These are phyloP conservation scores for Monsonia emarginata DNA, from an alignment of 441 rosid genomes.

Conservation along the genomic window DNA sequence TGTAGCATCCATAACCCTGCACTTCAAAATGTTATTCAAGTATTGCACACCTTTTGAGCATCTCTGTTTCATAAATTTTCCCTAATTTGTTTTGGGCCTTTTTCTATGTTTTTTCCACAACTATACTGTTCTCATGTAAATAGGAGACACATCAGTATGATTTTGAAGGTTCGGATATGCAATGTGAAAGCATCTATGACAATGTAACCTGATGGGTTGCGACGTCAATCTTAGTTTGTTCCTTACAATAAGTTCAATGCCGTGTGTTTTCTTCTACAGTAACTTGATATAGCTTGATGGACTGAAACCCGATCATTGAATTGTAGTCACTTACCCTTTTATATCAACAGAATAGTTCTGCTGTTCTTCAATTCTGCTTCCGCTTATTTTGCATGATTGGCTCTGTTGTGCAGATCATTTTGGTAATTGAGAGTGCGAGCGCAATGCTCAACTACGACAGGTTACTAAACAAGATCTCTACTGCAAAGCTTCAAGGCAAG, in stretches of 20 bases:
- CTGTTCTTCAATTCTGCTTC: background rate
- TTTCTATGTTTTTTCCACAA: background rate
- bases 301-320: background rate
- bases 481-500: conserved; percentile 24
- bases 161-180: background rate
- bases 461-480: conserved; percentile 32
- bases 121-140: too few species aligned
- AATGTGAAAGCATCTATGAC: background rate
- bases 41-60: background rate
- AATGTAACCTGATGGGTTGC: background rate
- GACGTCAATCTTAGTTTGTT: background rate
- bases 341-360: background rate
- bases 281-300: background rate
- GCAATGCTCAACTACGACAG: conserved; percentile 81
- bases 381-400: background rate
- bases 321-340: background rate
- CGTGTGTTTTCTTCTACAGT: background rate
- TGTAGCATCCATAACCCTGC: background rate
- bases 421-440: conserved; percentile 72
- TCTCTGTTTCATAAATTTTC: background rate
- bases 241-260: background rate
- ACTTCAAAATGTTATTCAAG: background rate
- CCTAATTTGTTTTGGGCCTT: background rate
- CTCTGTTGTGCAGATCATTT: conserved; percentile 46
- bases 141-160: background rate